Conservation (phyloP, 2,329 filamentous ascomycete genomes). For the Pyrenochaeta sp. region DNA sequence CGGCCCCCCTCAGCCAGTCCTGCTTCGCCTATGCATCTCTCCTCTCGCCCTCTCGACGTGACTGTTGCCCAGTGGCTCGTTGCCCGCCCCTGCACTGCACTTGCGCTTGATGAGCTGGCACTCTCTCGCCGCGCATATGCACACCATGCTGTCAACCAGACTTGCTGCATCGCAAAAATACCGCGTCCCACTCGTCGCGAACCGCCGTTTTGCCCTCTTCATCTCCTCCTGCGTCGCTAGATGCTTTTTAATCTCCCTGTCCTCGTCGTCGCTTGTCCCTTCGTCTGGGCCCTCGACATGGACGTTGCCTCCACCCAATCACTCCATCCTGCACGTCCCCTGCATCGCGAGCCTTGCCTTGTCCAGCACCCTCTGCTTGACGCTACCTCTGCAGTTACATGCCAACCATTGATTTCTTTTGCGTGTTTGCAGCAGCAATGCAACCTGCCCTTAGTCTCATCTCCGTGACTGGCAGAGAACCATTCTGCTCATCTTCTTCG, state of each 20-base stretch:
- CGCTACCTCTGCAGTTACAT: constrained; percentile 22
- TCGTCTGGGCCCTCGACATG: constrained; percentile 16
- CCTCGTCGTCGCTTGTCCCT: no score
- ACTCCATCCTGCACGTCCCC: no score
- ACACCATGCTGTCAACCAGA: constrained; percentile 34
- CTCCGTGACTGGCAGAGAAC: constrained; percentile 4
- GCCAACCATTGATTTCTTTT: constrained; percentile 17
- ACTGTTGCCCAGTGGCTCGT: constrained; percentile 28
- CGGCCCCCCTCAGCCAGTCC: constrained; percentile 19
- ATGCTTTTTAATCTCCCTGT: constrained; percentile 15
- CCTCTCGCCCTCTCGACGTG: constrained; percentile 29
- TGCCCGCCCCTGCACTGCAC: constrained; percentile 22
- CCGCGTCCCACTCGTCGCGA: constrained; percentile 34
- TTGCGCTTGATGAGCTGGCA: constrained; percentile 42
- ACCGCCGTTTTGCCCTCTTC: constrained; percentile 39
- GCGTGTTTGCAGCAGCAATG: constrained; percentile 24
- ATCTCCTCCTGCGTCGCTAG: constrained; percentile 36
- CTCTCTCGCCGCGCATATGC: constrained; percentile 34
- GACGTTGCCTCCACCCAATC: constrained; percentile 28
- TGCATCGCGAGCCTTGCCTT: constrained; percentile 25
- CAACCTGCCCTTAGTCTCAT: constrained; percentile 6
- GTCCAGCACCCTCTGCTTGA: constrained; percentile 29
- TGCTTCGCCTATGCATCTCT: constrained; percentile 16
- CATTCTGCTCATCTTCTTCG: constrained; percentile 3
- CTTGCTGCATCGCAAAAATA: constrained; percentile 37